These are phyloP conservation scores for Radiomyces spectabilis DNA, from an alignment of 192 early-diverging fungal genomes.

Conservation along the genomic window DNA sequence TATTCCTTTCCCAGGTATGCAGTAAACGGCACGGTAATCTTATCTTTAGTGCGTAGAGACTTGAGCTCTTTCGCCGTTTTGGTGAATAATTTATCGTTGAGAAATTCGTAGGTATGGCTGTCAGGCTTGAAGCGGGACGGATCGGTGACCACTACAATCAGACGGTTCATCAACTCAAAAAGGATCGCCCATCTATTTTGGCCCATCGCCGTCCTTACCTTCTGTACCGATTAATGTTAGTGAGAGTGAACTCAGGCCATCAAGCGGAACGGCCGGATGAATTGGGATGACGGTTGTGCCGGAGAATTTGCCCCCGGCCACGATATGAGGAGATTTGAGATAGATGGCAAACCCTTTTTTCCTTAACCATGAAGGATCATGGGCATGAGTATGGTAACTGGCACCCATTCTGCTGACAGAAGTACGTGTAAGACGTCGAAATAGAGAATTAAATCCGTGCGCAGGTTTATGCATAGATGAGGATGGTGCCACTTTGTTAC, in stretches of 20 bases:
- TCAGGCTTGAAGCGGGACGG: no score
- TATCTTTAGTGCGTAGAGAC: no score
- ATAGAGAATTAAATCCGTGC: not conserved
- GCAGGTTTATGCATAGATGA: no score
- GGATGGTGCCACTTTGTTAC: no score
- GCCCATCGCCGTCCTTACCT: not conserved
- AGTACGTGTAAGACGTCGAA: conserved; percentile 1
- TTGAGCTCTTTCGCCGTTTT: no score
- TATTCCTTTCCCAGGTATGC: not conserved
- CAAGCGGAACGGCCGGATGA: not conserved
- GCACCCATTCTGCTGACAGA: no score
- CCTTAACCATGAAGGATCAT: not conserved
- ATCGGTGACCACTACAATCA: no score
- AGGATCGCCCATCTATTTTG: no score
- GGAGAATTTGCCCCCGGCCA: conserved; percentile 4
- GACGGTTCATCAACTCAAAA: no score
- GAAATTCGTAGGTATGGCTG: no score
- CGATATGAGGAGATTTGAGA: conserved; percentile 13
- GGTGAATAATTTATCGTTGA: no score
- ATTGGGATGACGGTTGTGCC: conserved; percentile 4
- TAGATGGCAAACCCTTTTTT: conserved; percentile 7
- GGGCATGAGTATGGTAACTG: not conserved
- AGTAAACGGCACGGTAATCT: conserved; percentile 4
- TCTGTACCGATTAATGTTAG: conserved; percentile 6
- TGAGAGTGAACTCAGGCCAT: not conserved